A percentile compares a stretch with the other conserved stretches of the same genome.
Conservation (phyloP, 2,329 filamentous ascomycete species). For the Neopestalotiopsis rosae region DNA sequence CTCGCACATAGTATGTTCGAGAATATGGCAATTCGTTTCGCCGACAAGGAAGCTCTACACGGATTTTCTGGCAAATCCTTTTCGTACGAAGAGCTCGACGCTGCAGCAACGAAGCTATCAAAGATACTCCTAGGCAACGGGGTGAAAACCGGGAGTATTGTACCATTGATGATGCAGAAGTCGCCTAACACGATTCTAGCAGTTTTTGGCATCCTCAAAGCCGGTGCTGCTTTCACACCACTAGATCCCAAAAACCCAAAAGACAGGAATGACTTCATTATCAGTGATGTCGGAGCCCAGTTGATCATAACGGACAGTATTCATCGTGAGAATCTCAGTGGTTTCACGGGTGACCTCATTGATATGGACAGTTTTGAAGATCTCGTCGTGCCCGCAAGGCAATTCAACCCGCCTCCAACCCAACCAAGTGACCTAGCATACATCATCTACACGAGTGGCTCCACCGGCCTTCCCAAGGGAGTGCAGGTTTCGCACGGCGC, state of each 20-base stretch:
- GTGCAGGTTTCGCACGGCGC: conserved; percentile 40
- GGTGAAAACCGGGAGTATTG: conserved; percentile 20
- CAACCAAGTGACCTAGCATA: conserved; percentile 23
- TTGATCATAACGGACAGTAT: neutral
- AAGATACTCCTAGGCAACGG: conserved; percentile 18
- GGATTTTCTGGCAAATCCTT: neutral
- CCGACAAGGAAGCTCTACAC: conserved; percentile 12
- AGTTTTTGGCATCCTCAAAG: conserved; percentile 33
- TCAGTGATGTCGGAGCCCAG: conserved; percentile 19
- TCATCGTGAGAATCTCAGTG: neutral
- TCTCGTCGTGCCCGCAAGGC: neutral
- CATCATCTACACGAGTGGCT: conserved; percentile 57
- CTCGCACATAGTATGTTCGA: conserved; percentile 17
- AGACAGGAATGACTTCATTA: conserved; percentile 25
- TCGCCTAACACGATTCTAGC: conserved; percentile 25
- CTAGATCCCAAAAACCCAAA: conserved; percentile 31
- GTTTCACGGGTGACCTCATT: neutral
- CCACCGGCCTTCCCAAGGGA: conserved; percentile 55
- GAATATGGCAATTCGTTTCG: conserved; percentile 10
- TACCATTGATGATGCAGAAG: conserved; percentile 30
- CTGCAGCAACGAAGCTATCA: conserved; percentile 16
- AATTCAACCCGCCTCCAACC: neutral
- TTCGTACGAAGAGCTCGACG: conserved; percentile 12
- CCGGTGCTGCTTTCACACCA: conserved; percentile 35
- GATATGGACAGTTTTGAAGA: neutral